Conservation (phyloP, 1,284 basidiomycete species). For the Ganoderma boninense region DNA sequence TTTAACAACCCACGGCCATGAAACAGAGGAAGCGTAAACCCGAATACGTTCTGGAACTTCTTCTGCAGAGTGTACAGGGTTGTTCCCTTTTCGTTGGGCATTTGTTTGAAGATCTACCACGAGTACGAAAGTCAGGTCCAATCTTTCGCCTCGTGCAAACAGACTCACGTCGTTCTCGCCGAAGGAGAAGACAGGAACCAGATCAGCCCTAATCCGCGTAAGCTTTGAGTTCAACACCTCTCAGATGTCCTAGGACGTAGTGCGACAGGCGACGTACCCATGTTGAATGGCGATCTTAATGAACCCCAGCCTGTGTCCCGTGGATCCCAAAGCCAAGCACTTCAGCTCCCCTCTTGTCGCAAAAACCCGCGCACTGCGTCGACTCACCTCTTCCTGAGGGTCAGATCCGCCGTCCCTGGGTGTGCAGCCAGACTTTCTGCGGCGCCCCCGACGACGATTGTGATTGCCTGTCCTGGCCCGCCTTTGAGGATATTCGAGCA, state of each 20-base stretch:
- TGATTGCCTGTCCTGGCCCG: conserved; percentile 82
- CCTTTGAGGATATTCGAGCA: conserved; percentile 89
- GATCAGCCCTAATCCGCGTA: conserved; percentile 69
- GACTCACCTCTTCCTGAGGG: conserved; percentile 77
- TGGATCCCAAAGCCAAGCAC: conserved; percentile 13
- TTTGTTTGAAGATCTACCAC: conserved; percentile 90
- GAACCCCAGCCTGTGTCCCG: conserved; percentile 77
- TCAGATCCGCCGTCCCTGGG: conserved; percentile 95
- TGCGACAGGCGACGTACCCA: conserved; percentile 61
- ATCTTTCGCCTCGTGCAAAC: background rate
- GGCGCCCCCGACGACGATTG: conserved; percentile 97
- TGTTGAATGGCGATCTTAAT: conserved; percentile 97
- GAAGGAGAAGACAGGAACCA: conserved; percentile 96
- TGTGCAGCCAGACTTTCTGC: conserved; percentile 93
- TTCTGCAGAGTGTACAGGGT: conserved; percentile 89
- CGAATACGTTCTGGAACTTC: conserved; percentile 90
- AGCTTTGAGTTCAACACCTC: background rate
- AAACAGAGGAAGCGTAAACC: conserved; percentile 96
- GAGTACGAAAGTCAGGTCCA: conserved; percentile 3
- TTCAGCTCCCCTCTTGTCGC: background rate
- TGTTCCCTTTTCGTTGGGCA: conserved; percentile 94
- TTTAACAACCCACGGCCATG: conserved; percentile 93
- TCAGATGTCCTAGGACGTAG: background rate
- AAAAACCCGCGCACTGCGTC: no score
- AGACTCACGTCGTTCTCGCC: conserved; percentile 91